phyloP scores from a whole-genome alignment of 176 grass and related monocot species.

The Musa acuminata region DNA sequence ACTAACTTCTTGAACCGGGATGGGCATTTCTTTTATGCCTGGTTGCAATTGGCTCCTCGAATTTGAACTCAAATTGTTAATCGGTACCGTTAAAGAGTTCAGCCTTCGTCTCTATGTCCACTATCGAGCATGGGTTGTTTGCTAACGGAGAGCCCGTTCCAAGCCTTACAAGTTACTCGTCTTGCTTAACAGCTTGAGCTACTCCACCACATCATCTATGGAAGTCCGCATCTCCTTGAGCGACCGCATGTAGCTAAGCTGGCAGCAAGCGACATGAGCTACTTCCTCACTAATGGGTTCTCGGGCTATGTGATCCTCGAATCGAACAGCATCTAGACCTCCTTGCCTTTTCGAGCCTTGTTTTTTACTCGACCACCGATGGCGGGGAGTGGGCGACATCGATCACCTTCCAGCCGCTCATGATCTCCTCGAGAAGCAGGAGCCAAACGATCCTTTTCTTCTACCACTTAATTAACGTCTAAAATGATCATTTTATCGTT shows the following conservation, averaged over 20 bases:
- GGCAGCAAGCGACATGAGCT: conserved; percentile 59
- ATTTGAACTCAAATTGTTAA: neutral
- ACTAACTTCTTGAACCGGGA: conserved; percentile 19
- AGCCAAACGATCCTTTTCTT: conserved; percentile 20
- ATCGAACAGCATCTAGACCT: conserved; percentile 53
- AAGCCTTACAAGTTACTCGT: conserved; percentile 41
- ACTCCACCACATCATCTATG: conserved; percentile 62
- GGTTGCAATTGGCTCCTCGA: conserved; percentile 6
- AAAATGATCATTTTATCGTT: too few relatives aligned
- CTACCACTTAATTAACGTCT: too few relatives aligned
- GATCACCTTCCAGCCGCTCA: conserved; percentile 55
- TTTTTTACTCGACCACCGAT: conserved; percentile 76
- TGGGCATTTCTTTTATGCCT: conserved; percentile 35
- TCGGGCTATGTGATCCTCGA: conserved; percentile 52
- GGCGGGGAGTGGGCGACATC: conserved; percentile 77
- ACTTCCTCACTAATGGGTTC: conserved; percentile 36
- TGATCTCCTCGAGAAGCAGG: conserved; percentile 92
- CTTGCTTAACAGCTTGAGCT: conserved; percentile 48
- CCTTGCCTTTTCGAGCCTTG: conserved; percentile 56
- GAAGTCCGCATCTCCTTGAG: conserved; percentile 63
- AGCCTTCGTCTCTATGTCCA: conserved; percentile 39
- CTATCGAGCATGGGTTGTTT: conserved; percentile 65
- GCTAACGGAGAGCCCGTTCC: conserved; percentile 62
- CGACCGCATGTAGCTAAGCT: conserved; percentile 74
- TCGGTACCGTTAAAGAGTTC: neutral